These are phyloP conservation scores for Kalaharituber pfeilii DNA, from an alignment of 2,329 filamentous ascomycete species.

Conservation along the genomic window DNA sequence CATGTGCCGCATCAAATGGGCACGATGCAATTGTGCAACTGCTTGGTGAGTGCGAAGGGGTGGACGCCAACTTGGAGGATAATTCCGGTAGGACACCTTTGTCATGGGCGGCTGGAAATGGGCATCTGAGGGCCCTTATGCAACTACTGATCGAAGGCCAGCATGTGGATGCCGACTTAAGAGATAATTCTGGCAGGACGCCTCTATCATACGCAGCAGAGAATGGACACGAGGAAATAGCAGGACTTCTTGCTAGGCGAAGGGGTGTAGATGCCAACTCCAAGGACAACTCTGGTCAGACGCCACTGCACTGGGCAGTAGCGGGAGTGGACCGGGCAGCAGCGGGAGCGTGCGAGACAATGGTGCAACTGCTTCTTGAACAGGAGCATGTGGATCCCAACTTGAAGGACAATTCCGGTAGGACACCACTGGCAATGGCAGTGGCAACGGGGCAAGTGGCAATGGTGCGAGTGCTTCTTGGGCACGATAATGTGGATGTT, in stretches of 20 bases:
- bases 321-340: not conserved
- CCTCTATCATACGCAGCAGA: conserved; percentile 21
- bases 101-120: not conserved
- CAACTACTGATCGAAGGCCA: not conserved
- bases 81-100: not conserved
- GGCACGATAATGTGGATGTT: too few relatives aligned
- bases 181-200: not conserved
- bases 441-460: too few relatives aligned
- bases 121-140: not conserved
- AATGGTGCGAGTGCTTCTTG: too few relatives aligned
- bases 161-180: not conserved
- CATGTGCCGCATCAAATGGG: not conserved
- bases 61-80: not conserved
- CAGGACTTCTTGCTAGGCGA: too few relatives aligned
- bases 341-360: too few relatives aligned
- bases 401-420: too few relatives aligned
- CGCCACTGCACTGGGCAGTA: too few relatives aligned
- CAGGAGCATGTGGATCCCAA: not conserved
- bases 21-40: not conserved
- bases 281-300: too few relatives aligned
- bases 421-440: not conserved
- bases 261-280: not conserved
- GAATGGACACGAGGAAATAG: conserved; percentile 16
- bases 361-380: too few relatives aligned
- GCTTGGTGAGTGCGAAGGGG: too few relatives aligned